Evolutionary conservation across 2,329 filamentous ascomycete species (phyloP).

Genomic region (Calonectria pseudoreteaudii): DNA sequence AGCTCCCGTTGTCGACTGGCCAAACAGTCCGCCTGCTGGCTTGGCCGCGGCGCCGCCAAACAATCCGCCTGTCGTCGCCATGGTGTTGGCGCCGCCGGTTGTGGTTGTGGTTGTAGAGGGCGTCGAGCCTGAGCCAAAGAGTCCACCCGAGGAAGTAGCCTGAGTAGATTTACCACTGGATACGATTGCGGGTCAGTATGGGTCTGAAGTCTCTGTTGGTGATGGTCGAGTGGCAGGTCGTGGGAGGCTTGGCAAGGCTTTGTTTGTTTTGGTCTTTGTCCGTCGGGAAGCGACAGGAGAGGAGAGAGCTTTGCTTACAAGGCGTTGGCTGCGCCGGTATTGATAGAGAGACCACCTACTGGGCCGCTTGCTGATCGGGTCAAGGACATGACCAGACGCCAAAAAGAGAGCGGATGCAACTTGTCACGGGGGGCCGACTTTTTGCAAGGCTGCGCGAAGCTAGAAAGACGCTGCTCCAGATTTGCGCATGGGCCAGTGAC

Average conservation of each 20-base stretch:
- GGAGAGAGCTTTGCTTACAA: constrained; percentile 48
- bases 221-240: constrained; percentile 19
- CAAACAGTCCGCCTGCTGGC: constrained; percentile 46
- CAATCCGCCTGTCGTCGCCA: constrained; percentile 51
- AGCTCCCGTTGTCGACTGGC: constrained; percentile 39
- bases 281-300: constrained; percentile 18
- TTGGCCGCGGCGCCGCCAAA: constrained; percentile 38
- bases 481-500: constrained; percentile 36
- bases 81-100: constrained; percentile 43
- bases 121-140: constrained; percentile 51
- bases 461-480: constrained; percentile 25
- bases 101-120: constrained; percentile 42
- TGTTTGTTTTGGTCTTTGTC: constrained; percentile 19
- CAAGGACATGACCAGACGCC: constrained; percentile 57
- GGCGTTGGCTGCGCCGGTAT: constrained; percentile 70
- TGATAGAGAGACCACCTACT: constrained; percentile 72
- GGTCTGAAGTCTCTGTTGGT: neutral
- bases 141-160: constrained; percentile 49
- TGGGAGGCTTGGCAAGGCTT: constrained; percentile 11
- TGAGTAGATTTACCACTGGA: constrained; percentile 44
- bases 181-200: constrained; percentile 31
- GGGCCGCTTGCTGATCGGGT: constrained; percentile 70
- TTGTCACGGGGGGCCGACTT: constrained; percentile 34
- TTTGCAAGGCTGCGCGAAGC: constrained; percentile 36
- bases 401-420: constrained; percentile 34